Evolutionary conservation across 331 rosid species (phyloP).

Genomic region (Dryas integrifolia): DNA sequence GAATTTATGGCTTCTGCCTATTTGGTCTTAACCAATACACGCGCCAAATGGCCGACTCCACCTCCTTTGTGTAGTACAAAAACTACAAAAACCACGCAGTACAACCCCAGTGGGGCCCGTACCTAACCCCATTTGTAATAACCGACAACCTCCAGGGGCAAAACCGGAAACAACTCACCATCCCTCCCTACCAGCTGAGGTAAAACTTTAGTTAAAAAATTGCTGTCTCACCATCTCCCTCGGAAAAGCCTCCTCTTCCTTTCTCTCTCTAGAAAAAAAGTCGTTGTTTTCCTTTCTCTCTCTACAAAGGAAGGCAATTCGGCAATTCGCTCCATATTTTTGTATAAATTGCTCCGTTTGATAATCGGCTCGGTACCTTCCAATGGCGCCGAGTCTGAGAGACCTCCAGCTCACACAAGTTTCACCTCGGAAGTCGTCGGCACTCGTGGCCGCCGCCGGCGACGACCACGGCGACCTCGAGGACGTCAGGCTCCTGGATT

Average conservation of each 20-base stretch:
- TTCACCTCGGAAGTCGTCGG: conserved; percentile 15
- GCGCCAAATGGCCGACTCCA: not conserved
- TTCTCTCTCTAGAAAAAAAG: conserved; percentile 18
- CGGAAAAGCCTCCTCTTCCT: conserved; percentile 25
- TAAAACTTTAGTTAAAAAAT: conserved; percentile 44
- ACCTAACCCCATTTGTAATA: not conserved
- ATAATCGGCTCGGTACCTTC: conserved; percentile 16
- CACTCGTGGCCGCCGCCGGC: not conserved
- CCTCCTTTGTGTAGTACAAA: conserved; percentile 36
- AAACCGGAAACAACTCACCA: conserved; percentile 27
- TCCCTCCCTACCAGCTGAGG: conserved; percentile 32
- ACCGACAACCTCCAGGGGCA: conserved; percentile 19
- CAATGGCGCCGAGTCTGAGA: conserved; percentile 64
- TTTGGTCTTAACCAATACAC: not conserved
- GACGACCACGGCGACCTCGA: conserved; percentile 43
- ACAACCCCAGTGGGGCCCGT: conserved; percentile 17
- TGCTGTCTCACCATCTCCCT: conserved; percentile 49
- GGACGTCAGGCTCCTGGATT: conserved; percentile 74
- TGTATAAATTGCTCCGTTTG: conserved; percentile 16
- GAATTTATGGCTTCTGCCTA: too few species aligned
- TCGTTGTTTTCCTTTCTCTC: not conserved
- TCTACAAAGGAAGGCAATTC: not conserved
- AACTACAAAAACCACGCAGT: conserved; percentile 17
- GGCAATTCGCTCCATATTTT: not conserved
- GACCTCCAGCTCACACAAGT: conserved; percentile 69